Evolutionary conservation across 371 early-diverging fungal species (phyloP), one percentile per base, ranked within the genome.

Genomic region (Rhizopus delemar): DNA sequence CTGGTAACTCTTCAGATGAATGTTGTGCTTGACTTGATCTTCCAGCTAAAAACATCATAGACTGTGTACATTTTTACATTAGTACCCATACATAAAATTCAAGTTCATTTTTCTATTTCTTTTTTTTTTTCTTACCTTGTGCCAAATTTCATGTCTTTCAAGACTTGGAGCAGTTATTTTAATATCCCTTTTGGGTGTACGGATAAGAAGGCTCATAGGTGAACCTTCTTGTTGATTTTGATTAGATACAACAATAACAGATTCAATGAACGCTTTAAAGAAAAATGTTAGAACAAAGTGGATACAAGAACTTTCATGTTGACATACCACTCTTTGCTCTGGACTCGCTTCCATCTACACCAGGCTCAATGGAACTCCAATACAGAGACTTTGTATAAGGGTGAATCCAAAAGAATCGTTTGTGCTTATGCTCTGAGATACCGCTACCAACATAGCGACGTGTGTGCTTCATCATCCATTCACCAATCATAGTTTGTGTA

Each of bases 401-500:
- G 60, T 92, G 91, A 6, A 93, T 82, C 93, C 93, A 93, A 34
- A 92, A 86, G 69, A 84, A 93, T 16, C 92, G 81, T 51, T 76
- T 68, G 45, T 93, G 90, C n/a, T 84, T 78, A 52, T 86, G 82
- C 59, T 89, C 90, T 12, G 84, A 83, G 11, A 79, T 80, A 41
- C 83, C 82, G 31, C 74, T 70, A 11, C 81, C 81, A 46, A 78
- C 79, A 55, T 83, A 78, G 22, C 83, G 74, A 5, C 88, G 81
- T 8, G 89, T 90, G 57, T 85, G 85, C 65, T 93, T 93, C 69
- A 78, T 84, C 73, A 93, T 73, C 68, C 83, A 89, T 53, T 89
- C 87, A 22, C 93, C 93, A 53, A 91, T 86, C 91, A 92, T 91
- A 22, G 90, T 87, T 51, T 87, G 86, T 5, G 92, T 89, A 41